These are phyloP conservation scores for Pythium myriotylum DNA, from an alignment of 352 stramenopile species.

Conservation along the genomic window DNA sequence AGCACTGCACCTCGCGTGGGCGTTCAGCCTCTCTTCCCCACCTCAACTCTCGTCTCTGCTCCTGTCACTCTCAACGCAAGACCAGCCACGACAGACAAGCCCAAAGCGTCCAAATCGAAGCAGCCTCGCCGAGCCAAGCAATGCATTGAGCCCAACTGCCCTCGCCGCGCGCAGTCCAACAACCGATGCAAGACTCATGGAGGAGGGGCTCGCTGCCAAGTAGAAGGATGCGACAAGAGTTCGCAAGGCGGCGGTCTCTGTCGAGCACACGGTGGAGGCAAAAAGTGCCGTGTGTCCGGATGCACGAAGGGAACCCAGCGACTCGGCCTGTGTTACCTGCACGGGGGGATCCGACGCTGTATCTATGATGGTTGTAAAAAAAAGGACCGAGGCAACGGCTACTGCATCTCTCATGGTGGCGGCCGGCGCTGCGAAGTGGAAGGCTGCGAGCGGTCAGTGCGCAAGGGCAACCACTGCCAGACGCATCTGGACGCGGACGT, in stretches of 20 bases:
- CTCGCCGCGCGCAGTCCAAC: slow-evolving; percentile 71
- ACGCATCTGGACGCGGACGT: slow-evolving; percentile 45
- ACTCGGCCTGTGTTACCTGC: slow-evolving; percentile 77
- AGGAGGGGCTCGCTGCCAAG: slow-evolving; percentile 72
- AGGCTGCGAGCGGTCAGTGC: slow-evolving; percentile 64
- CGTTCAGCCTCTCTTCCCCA: slow-evolving; percentile 2
- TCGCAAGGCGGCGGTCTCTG: slow-evolving; percentile 76
- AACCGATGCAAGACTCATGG: slow-evolving; percentile 84
- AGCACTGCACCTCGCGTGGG: not conserved
- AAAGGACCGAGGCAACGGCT: slow-evolving; percentile 82
- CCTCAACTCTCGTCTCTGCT: not conserved
- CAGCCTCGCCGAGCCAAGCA: slow-evolving; percentile 57
- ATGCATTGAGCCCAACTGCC: slow-evolving; percentile 63
- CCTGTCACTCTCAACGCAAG: not conserved
- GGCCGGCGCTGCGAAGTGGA: slow-evolving; percentile 65
- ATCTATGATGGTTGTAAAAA: slow-evolving; percentile 77
- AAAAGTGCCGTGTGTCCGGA: slow-evolving; percentile 66
- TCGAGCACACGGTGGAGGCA: slow-evolving; percentile 63
- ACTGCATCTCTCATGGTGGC: slow-evolving; percentile 80
- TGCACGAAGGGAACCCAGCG: slow-evolving; percentile 82
- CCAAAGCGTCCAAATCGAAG: slow-evolving; percentile 17
- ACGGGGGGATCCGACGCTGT: slow-evolving; percentile 76
- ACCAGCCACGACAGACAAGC: not conserved
- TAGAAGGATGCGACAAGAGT: slow-evolving; percentile 70
- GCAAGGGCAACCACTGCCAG: slow-evolving; percentile 79